Base-by-base conservation (phyloP, 2,329 filamentous ascomycete species). In the Nakataea oryzae region DNA sequence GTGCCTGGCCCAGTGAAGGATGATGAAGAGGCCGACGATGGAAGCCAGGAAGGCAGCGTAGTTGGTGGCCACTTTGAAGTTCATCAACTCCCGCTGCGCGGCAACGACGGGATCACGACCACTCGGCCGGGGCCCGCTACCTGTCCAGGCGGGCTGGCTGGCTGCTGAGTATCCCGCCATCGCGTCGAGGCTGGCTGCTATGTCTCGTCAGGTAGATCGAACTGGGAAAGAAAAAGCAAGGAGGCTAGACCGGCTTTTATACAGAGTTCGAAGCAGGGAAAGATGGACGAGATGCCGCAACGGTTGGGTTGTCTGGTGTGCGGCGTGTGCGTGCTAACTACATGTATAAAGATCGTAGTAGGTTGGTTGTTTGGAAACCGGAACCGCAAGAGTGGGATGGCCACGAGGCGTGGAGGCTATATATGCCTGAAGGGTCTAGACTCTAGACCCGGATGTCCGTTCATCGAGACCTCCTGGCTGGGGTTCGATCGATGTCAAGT, bases 1-100 rank as follows among this genome's bases (percentile, higher is more conserved):
- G 61, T 63, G 64, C 14, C 70, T 68, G 0, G 67, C 65, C 69
- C 70, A 72, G 65, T 72, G 70, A 32, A 70, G 64, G 27, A 73
- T 29, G 26, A 71, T 64, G 61, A 73, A 73, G 26, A 72, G 50
- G 32, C 65, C 70, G 34, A 73, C 66, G 57, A 73, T 64, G 26
- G 71, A 69, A 55, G 67, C 69, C 13, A 73, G 61, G 29, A 64
- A 57, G 2, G 62, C 61, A 4, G 65, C 65, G 59, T 64, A 66
- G 58, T 65, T 65, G 9, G 56, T 60, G 24, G 61, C 61, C 2
- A 63, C 47, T 21, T 59, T 59, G 50, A 64, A 58, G 55, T 66
- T 67, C 29, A 58, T 7, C 13, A 29, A 24, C 27, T 47, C 32
- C n/a, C 65, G 61, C 24, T 58, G 27, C 56, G 29, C 29, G 3